phyloP scores from a whole-genome alignment of 2,329 filamentous ascomycete species.

The Ascocoryne sarcoides region DNA sequence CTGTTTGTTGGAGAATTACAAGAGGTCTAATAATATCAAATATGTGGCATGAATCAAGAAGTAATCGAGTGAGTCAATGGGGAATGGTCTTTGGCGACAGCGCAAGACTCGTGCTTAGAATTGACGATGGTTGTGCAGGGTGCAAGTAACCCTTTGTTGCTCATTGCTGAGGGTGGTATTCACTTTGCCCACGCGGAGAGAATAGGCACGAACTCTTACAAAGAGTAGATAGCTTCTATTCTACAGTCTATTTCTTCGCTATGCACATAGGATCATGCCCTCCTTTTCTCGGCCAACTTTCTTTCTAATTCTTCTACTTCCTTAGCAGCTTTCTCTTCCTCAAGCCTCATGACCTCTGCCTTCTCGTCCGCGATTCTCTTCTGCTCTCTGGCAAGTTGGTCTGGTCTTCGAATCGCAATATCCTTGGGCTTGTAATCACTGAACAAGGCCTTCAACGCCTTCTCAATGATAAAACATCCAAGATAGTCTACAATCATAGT shows the following conservation, averaged over 20 bases:
- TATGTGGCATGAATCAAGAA: no score
- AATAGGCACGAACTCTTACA: no score
- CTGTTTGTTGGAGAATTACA: no score
- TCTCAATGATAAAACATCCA: conserved; percentile 82
- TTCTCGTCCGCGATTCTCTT: conserved; percentile 55
- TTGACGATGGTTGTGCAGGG: no score
- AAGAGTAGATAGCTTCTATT: conserved; percentile 12
- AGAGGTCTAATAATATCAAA: no score
- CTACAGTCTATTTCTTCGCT: conserved; percentile 12
- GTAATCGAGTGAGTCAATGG: no score
- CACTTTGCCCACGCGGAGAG: no score
- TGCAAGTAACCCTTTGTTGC: no score
- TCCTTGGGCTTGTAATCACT: conserved; percentile 90
- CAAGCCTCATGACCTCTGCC: conserved; percentile 36
- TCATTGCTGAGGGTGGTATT: no score
- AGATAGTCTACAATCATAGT: conserved; percentile 84
- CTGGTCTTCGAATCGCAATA: conserved; percentile 76
- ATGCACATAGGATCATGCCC: conserved; percentile 4
- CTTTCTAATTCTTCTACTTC: conserved; percentile 50
- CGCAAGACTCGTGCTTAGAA: no score
- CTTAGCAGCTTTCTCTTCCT: conserved; percentile 43
- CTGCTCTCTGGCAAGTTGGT: conserved; percentile 74
- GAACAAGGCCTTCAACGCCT: conserved; percentile 74
- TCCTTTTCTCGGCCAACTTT: conserved; percentile 38
- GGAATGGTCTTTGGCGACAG: no score